Evolutionary conservation across 169 alveolate species (phyloP).

Genomic region (Cryptosporidium canis): DNA sequence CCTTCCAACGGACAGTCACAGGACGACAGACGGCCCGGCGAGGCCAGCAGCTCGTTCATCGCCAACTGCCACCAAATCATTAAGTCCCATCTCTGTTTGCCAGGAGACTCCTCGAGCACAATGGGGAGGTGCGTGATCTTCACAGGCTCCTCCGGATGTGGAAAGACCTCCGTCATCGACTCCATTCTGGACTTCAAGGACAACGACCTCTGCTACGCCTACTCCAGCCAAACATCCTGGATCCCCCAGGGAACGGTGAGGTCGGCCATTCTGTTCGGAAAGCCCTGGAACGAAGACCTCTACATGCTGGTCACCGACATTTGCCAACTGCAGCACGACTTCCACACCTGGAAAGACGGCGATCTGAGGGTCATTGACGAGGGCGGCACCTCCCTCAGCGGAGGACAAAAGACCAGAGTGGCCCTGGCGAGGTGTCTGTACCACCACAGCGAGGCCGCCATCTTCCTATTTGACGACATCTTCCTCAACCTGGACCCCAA

Average conservation of each 20-base stretch:
- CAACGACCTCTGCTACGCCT: slow-evolving; percentile 42
- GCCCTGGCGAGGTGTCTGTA: slow-evolving; percentile 91
- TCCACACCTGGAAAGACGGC: slow-evolving; percentile 77
- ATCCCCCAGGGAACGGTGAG: slow-evolving; percentile 82
- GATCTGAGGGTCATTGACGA: slow-evolving; percentile 85
- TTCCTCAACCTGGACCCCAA: slow-evolving; percentile 62
- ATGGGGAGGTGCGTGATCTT: slow-evolving; percentile 27
- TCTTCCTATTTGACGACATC: slow-evolving; percentile 52
- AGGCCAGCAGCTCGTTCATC: background rate
- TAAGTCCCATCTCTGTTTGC: background rate
- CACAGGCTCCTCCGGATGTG: slow-evolving; percentile 67
- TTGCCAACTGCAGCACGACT: slow-evolving; percentile 79
- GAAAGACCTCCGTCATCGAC: slow-evolving; percentile 38
- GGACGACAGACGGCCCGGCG: background rate
- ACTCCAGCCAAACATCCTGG: slow-evolving; percentile 80
- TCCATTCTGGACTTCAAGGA: slow-evolving; percentile 21
- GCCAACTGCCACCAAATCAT: slow-evolving; percentile 3
- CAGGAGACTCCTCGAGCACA: background rate
- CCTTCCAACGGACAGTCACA: background rate
- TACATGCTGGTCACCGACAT: slow-evolving; percentile 76
- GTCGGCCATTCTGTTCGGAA: slow-evolving; percentile 83
- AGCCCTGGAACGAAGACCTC: slow-evolving; percentile 75
- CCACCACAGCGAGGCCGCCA: slow-evolving; percentile 32
- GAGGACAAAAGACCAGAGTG: slow-evolving; percentile 93
- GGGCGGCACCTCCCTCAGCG: slow-evolving; percentile 87